Percentiles rank a stretch among this genome's conserved stretches.
Conservation (phyloP, 495 filamentous ascomycete species). For the Xylaria grammica region DNA sequence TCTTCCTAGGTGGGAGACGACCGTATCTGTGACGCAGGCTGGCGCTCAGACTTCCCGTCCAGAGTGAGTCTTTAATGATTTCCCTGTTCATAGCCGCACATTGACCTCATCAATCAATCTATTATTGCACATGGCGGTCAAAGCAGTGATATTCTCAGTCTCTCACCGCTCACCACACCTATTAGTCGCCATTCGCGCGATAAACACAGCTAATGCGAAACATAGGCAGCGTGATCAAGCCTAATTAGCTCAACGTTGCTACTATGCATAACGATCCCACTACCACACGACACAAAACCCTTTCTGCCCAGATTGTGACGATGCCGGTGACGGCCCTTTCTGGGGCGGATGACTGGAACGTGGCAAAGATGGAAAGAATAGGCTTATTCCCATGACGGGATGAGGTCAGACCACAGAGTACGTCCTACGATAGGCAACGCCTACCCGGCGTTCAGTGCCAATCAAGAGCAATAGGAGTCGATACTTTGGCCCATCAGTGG, state of each 20-base stretch:
- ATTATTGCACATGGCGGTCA: constrained; percentile 16
- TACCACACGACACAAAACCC: not conserved
- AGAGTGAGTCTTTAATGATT: not conserved
- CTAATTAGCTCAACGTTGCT: not conserved
- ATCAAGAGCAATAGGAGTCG: constrained; percentile 10
- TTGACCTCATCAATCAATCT: constrained; percentile 5
- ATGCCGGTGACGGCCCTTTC: not conserved
- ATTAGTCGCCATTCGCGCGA: not conserved
- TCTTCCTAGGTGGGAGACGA: not conserved
- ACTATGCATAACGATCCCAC: constrained; percentile 14
- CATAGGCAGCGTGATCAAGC: not conserved
- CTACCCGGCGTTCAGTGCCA: constrained; percentile 6
- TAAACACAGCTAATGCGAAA: constrained; percentile 7
- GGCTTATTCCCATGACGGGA: not conserved
- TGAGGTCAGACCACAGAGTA: not conserved
- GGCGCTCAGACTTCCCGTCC: constrained; percentile 6
- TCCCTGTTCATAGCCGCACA: not conserved
- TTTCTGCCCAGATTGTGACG: not conserved
- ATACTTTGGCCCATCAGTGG: constrained; percentile 6
- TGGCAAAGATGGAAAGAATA: constrained; percentile 12
- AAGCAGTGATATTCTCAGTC: not conserved
- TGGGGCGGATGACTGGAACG: constrained; percentile 2
- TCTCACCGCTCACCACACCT: constrained; percentile 4
- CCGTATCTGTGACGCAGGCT: not conserved
- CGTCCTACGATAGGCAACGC: constrained; percentile 3